A percentile compares a stretch with the other conserved stretches of the same genome.
phyloP scores from a whole-genome alignment of 2,329 filamentous ascomycete species.

The Cladosporium austrohemisphaericum region DNA sequence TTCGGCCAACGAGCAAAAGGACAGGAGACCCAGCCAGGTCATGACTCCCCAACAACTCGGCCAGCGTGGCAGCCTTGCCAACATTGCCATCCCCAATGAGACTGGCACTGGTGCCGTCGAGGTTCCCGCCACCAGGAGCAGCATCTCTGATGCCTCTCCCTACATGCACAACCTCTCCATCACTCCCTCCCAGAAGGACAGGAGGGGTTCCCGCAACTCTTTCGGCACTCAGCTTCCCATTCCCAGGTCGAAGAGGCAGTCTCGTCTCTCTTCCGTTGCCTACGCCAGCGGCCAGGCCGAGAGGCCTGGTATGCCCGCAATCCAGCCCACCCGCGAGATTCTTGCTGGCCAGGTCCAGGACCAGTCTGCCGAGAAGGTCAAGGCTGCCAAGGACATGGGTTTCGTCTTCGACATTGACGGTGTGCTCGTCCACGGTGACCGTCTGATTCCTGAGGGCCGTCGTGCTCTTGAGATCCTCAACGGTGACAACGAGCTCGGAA shows the following conservation, averaged over 20 bases:
- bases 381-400: constrained; percentile 71
- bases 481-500: constrained; percentile 71
- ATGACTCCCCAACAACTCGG: constrained; percentile 27
- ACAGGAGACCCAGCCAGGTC: constrained; percentile 20
- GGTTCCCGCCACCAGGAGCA: constrained; percentile 64
- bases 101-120: constrained; percentile 56
- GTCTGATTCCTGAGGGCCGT: constrained; percentile 64
- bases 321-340: constrained; percentile 63
- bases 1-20: constrained; percentile 35
- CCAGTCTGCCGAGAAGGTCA: constrained; percentile 62
- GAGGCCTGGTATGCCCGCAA: constrained; percentile 56
- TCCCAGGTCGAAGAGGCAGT: constrained; percentile 65
- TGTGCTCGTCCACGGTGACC: constrained; percentile 69
- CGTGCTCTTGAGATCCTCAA: constrained; percentile 67
- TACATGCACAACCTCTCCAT: constrained; percentile 72
- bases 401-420: constrained; percentile 78
- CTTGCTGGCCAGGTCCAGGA: constrained; percentile 68
- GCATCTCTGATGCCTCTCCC: constrained; percentile 62
- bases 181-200: constrained; percentile 63
- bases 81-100: constrained; percentile 45
- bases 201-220: constrained; percentile 69
- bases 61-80: constrained; percentile 31
- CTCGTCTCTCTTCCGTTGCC: constrained; percentile 62
- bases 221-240: constrained; percentile 72
- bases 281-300: constrained; percentile 44